Evolutionary conservation across 2,329 filamentous ascomycete species (phyloP), one percentile per base, ranked within the genome.

Genomic region (Fusarium sp.): DNA sequence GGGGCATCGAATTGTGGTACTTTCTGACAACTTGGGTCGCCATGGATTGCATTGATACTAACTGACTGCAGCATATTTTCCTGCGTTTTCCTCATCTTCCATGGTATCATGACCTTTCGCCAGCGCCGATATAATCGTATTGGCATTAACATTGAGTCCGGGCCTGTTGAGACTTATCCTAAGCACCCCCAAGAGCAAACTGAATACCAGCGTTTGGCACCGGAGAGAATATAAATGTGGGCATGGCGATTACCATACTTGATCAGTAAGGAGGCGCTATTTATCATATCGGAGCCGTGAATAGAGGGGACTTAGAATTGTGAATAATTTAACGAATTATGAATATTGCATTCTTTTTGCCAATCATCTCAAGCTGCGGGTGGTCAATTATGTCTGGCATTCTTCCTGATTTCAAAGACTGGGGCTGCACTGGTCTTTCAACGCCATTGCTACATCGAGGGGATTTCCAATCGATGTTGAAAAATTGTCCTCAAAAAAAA

Each of bases 1-100:
- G 85, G 6, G 84, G 80, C 2, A 14, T 87, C 0, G 74, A 85
- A 35, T 87, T 86, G 87, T 88, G 79, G 85, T 81, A n/a, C 7
- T 45, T 25, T 45, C 13, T 14, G 23, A 23, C 13, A 3, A 10
- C 14, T n/a, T 8, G 2, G 6, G 0, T 25, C 18, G 2, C 1
- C n/a, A 0, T 1, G 0, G 4, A 11, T 41, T 14, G 7, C 13
- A 8, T 4, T 1, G 7, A 41, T 7, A 6, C 14, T 72, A 5
- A 58, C 37, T 2, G 23, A 2, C 3, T 30, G 2, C 58, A 88
- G 87, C 72, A 63, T 85, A 5, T 82, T 87, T 56, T 87, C 84
- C 72, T 60, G 84, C 59, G 78, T 83, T 62, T 81, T 84, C 39
- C 82, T 88, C 20, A 71, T 82, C 14, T 81, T 87, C 6, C 82